Percentiles rank a stretch among this genome's conserved stretches.
Evolutionary conservation across 2,329 filamentous ascomycete genomes (phyloP).

Genomic region (Colletotrichum cereale): DNA sequence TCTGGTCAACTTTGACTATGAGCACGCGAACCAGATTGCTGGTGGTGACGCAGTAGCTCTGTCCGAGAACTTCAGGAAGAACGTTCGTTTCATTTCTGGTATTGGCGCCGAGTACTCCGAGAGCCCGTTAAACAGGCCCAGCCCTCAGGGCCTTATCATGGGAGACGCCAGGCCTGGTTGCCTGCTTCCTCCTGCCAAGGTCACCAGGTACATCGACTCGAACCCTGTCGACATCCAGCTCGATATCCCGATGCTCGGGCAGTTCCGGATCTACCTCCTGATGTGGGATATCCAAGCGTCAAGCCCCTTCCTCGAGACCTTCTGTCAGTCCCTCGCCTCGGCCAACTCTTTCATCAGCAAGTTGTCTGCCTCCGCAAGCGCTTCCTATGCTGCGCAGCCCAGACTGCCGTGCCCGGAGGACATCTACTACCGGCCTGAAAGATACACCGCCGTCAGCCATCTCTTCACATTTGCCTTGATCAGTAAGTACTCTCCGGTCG

Average conservation of each 20-base stretch:
- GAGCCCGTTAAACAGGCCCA: slow-evolving; percentile 63
- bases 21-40: slow-evolving; percentile 69
- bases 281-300: slow-evolving; percentile 70
- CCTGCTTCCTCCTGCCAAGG: slow-evolving; percentile 75
- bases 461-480: slow-evolving; percentile 78
- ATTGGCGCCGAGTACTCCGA: slow-evolving; percentile 73
- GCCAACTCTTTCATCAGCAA: slow-evolving; percentile 68
- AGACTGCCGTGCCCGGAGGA: slow-evolving; percentile 71
- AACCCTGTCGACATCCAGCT: slow-evolving; percentile 84
- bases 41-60: slow-evolving; percentile 73
- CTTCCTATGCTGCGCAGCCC: slow-evolving; percentile 72
- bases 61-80: slow-evolving; percentile 76
- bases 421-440: slow-evolving; percentile 73
- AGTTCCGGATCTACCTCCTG: slow-evolving; percentile 82
- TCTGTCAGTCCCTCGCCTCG: slow-evolving; percentile 68
- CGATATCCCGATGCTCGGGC: slow-evolving; percentile 81
- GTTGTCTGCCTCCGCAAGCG: slow-evolving; percentile 68
- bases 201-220: slow-evolving; percentile 80
- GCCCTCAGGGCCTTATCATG: slow-evolving; percentile 55
- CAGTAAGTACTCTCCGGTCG: slow-evolving; percentile 59
- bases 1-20: slow-evolving; percentile 70
- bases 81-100: slow-evolving; percentile 80
- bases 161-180: slow-evolving; percentile 67
- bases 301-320: slow-evolving; percentile 68
- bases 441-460: slow-evolving; percentile 77